These are phyloP conservation scores for Phytopythium cucurbitacearum DNA, from an alignment of 352 stramenopile genomes.

Conservation along the genomic window DNA sequence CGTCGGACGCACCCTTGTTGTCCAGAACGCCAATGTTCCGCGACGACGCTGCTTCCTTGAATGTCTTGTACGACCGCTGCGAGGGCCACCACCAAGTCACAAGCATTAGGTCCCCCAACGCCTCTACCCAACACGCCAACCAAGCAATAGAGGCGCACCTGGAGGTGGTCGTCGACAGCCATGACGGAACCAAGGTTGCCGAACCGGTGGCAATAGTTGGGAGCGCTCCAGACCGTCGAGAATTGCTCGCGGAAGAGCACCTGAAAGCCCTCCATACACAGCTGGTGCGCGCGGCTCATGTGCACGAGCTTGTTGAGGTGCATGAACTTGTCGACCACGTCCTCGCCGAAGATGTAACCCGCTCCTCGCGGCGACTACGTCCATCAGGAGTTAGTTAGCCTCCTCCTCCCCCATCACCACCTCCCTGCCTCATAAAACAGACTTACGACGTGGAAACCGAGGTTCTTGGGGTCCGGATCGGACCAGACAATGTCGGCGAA, in stretches of 20 bases:
- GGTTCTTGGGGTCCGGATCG: conserved; percentile 70
- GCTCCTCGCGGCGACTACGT: conserved; percentile 65
- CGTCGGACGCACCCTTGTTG: conserved; percentile 65
- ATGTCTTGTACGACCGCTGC: conserved; percentile 83
- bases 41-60: conserved; percentile 71
- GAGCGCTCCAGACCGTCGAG: conserved; percentile 81
- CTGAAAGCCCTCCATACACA: conserved; percentile 85
- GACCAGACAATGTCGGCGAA: conserved; percentile 86
- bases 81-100: background rate
- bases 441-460: conserved; percentile 81
- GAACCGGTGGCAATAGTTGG: conserved; percentile 88
- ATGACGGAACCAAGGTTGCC: conserved; percentile 72
- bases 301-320: conserved; percentile 76
- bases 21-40: conserved; percentile 64
- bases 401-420: conserved; percentile 32
- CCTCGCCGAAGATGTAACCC: conserved; percentile 85
- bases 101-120: no score
- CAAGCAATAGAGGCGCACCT: conserved; percentile 21
- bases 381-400: conserved; percentile 57
- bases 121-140: no score
- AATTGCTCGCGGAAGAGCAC: conserved; percentile 74
- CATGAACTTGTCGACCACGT: conserved; percentile 82
- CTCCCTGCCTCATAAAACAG: background rate
- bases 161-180: conserved; percentile 54
- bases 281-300: conserved; percentile 79